Conservation (phyloP, 257 asterid species). For the Nicotiana knightiana region DNA sequence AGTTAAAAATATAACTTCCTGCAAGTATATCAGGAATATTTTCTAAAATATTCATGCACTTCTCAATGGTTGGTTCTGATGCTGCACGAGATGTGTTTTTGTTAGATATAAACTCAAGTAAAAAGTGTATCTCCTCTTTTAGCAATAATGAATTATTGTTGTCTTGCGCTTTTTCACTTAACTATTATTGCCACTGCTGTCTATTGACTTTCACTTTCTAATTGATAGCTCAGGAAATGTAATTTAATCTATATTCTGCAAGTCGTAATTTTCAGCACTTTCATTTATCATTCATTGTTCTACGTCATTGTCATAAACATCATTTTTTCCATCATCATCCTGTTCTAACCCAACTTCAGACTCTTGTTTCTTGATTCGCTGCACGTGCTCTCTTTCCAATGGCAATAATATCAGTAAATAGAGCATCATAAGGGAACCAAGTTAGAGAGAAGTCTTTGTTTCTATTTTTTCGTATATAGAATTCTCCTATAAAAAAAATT, state of each 20-base stretch:
- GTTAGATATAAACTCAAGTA: no score
- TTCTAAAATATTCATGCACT: not conserved
- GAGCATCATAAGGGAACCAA: not conserved
- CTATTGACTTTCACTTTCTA: not conserved
- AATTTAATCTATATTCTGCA: not conserved
- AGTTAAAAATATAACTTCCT: not conserved
- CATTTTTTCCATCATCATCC: not conserved
- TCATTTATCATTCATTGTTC: not conserved
- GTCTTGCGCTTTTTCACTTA: no score
- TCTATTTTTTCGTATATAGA: not conserved
- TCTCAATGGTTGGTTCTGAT: not conserved
- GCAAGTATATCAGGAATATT: not conserved
- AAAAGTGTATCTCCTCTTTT: not conserved
- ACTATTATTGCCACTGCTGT: not conserved
- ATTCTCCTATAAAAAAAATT: not conserved
- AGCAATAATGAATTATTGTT: no score
- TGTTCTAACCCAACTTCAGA: not conserved
- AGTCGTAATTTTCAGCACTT: not conserved
- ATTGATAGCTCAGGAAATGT: not conserved
- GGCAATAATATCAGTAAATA: constrained; percentile 3
- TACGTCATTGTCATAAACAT: not conserved
- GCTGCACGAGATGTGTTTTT: not conserved
- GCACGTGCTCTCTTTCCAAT: constrained; percentile 2
- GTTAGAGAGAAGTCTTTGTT: not conserved
- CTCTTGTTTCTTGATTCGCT: not conserved